These are phyloP conservation scores for Corchorus olitorius DNA, from an alignment of 345 rosid genomes.

Conservation along the genomic window DNA sequence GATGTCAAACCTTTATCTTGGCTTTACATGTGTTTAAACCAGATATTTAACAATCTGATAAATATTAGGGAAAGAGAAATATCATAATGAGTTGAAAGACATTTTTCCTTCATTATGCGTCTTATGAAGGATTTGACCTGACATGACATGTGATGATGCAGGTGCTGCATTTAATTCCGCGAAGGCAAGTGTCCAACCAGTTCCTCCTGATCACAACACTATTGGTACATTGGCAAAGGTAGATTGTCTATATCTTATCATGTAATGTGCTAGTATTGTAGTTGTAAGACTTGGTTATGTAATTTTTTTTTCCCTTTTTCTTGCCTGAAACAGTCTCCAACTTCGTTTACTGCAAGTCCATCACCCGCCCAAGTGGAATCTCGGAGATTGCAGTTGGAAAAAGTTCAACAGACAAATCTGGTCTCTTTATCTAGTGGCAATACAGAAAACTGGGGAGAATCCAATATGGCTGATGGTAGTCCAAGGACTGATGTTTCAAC, in stretches of 20 bases:
- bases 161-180: slow-evolving; percentile 32
- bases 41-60: background rate
- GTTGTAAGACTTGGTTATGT: background rate
- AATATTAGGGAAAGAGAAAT: background rate
- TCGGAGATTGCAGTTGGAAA: slow-evolving; percentile 36
- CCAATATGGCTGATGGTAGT: slow-evolving; percentile 90
- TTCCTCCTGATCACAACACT: slow-evolving; percentile 24
- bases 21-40: background rate
- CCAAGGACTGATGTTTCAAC: slow-evolving; percentile 89
- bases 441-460: slow-evolving; percentile 50
- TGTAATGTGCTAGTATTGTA: background rate
- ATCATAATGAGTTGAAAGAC: background rate
- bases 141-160: slow-evolving; percentile 24
- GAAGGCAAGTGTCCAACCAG: slow-evolving; percentile 31
- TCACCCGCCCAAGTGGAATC: slow-evolving; percentile 31
- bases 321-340: slow-evolving; percentile 25
- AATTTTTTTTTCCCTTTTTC: background rate
- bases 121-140: slow-evolving; percentile 14
- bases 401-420: slow-evolving; percentile 38
- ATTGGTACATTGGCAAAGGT: slow-evolving; percentile 38
- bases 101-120: background rate
- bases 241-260: slow-evolving; percentile 9
- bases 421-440: slow-evolving; percentile 40
- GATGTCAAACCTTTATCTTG: slow-evolving; percentile 16
- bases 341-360: slow-evolving; percentile 27